Percentiles rank a stretch among this genome's conserved stretches.
Conservation (phyloP, 2,329 filamentous ascomycete genomes). For the Exophiala aquamarina region DNA sequence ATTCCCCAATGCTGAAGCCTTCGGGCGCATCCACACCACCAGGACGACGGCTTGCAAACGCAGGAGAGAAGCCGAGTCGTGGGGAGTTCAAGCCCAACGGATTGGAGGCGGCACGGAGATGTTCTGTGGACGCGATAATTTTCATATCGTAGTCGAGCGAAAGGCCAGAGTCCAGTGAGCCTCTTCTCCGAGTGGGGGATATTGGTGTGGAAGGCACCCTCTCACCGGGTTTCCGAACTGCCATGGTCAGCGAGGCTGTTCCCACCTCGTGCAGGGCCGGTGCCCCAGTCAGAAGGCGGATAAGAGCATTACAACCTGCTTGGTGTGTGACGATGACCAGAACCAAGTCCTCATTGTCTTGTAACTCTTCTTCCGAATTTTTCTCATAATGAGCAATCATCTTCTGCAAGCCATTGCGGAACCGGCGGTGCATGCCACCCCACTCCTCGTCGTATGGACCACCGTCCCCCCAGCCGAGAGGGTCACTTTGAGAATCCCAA, state of each 20-base stretch:
- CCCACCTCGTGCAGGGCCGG: slow-evolving; percentile 88
- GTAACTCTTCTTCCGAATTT: slow-evolving; percentile 43
- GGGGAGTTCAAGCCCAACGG: slow-evolving; percentile 30
- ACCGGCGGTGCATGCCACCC: slow-evolving; percentile 90
- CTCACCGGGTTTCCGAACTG: slow-evolving; percentile 57
- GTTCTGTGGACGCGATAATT: slow-evolving; percentile 60
- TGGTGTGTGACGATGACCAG: slow-evolving; percentile 90
- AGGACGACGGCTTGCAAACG: slow-evolving; percentile 24
- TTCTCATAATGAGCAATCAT: slow-evolving; percentile 78
- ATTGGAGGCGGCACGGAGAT: slow-evolving; percentile 52
- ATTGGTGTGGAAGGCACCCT: slow-evolving; percentile 11
- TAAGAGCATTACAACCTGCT: slow-evolving; percentile 91
- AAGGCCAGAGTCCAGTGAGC: slow-evolving; percentile 34
- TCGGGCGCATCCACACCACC: slow-evolving; percentile 26
- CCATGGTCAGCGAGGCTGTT: slow-evolving; percentile 89
- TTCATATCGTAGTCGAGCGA: slow-evolving; percentile 60
- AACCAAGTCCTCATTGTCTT: slow-evolving; percentile 69
- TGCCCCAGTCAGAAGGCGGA: slow-evolving; percentile 87
- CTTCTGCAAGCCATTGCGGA: slow-evolving; percentile 73
- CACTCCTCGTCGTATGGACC: slow-evolving; percentile 91
- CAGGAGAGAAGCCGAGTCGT: slow-evolving; percentile 24
- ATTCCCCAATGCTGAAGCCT: slow-evolving; percentile 26
- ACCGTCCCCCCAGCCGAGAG: slow-evolving; percentile 81
- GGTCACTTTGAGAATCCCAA: slow-evolving; percentile 86
- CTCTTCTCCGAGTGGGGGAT: slow-evolving; percentile 22